Percentiles rank a stretch among this genome's conserved stretches.
Evolutionary conservation across 345 rosid genomes (phyloP).

Genomic region (Conringia planisiliqua): DNA sequence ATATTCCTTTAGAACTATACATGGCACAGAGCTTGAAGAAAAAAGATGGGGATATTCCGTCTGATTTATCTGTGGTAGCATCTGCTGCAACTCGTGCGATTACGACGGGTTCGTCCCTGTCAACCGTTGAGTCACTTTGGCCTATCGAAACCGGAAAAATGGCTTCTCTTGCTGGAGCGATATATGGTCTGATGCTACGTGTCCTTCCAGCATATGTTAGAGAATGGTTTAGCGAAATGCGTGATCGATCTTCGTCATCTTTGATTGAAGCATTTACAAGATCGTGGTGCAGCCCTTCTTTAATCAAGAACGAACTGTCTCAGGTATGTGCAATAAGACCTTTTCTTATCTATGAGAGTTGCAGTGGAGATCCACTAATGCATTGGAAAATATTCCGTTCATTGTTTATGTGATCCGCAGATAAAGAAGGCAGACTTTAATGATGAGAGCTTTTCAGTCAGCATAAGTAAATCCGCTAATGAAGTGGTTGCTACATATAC

Average conservation of each 20-base stretch:
- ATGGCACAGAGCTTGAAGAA: constrained; percentile 57
- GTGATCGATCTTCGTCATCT: constrained; percentile 71
- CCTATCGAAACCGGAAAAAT: constrained; percentile 57
- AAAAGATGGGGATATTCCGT: constrained; percentile 65
- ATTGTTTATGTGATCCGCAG: constrained; percentile 50
- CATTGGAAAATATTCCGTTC: background rate
- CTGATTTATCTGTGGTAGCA: constrained; percentile 57
- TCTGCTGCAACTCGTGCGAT: constrained; percentile 69
- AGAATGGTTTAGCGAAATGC: constrained; percentile 81
- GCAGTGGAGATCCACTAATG: background rate
- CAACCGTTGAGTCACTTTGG: constrained; percentile 80
- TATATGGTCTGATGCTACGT: constrained; percentile 80
- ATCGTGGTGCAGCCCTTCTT: constrained; percentile 91
- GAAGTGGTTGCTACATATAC: constrained; percentile 94
- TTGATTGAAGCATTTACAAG: constrained; percentile 77
- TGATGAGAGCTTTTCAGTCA: constrained; percentile 82
- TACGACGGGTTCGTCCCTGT: constrained; percentile 54
- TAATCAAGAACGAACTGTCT: constrained; percentile 72
- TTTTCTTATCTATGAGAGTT: constrained; percentile 6
- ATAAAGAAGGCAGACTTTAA: constrained; percentile 78
- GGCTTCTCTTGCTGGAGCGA: constrained; percentile 82
- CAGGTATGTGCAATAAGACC: constrained; percentile 51
- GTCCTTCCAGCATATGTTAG: constrained; percentile 95
- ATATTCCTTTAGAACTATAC: constrained; percentile 65
- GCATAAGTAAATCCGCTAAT: constrained; percentile 87